Evolutionary conservation across 2,329 filamentous ascomycete species (phyloP).

Genomic region (Erysiphe neolycopersici): DNA sequence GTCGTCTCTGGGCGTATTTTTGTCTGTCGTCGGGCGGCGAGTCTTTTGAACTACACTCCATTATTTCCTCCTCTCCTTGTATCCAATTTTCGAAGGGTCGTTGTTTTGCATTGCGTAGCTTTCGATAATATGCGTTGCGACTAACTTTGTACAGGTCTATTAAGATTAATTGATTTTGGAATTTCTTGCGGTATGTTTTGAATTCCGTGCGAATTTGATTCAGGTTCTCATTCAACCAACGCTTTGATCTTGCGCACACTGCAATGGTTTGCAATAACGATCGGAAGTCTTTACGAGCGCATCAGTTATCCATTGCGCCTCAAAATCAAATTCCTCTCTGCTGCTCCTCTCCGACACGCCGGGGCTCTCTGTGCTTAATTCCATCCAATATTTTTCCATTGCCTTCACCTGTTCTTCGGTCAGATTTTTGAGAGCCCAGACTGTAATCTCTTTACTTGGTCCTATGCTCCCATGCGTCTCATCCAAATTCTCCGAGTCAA

Average conservation of each 20-base stretch:
- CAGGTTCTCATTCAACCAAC: not conserved
- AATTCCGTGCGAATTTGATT: not conserved
- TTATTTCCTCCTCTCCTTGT: not conserved
- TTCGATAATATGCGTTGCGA: not conserved
- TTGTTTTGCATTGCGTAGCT: not conserved
- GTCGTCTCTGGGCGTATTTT: not conserved
- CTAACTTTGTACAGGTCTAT: not conserved
- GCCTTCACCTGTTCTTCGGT: not conserved
- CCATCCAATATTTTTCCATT: not conserved
- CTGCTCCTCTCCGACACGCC: not conserved
- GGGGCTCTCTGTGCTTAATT: not conserved
- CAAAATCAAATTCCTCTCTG: not conserved
- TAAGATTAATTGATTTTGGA: not conserved
- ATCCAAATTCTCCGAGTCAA: not conserved
- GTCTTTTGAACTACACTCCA: not conserved
- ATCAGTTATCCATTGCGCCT: not conserved
- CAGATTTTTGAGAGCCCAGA: not conserved
- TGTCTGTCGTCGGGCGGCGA: not conserved
- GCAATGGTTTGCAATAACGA: not conserved
- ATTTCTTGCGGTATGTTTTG: not conserved
- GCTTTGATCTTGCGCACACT: no score
- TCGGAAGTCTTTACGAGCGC: not conserved
- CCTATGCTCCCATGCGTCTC: not conserved
- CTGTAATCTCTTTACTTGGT: not conserved
- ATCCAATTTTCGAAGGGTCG: not conserved